Conservation (phyloP, 2,329 filamentous ascomycete genomes). For the Metarhizium robertsii region DNA sequence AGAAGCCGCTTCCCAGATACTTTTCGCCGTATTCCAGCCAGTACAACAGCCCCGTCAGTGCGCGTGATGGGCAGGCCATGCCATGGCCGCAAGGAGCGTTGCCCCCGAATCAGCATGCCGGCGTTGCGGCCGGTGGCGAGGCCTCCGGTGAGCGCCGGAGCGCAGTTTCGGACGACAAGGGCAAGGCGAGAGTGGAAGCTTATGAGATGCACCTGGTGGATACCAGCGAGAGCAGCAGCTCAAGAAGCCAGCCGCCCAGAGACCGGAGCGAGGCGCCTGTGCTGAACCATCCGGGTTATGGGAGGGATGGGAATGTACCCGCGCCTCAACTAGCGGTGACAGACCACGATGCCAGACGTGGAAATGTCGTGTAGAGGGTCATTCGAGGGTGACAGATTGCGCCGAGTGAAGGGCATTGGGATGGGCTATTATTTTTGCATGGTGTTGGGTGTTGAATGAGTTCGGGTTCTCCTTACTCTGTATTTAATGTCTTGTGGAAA, state of each 20-base stretch:
- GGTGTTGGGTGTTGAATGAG: conserved; percentile 1
- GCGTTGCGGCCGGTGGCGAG: conserved; percentile 7
- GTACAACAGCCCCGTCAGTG: conserved; percentile 48
- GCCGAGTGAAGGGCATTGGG: neutral
- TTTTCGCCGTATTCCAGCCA: conserved; percentile 52
- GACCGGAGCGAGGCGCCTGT: conserved; percentile 27
- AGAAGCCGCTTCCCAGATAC: conserved; percentile 35
- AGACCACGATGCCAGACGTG: conserved; percentile 2
- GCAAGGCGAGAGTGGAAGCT: conserved; percentile 30
- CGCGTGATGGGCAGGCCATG: conserved; percentile 23
- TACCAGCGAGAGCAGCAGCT: conserved; percentile 14
- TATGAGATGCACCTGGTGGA: conserved; percentile 39
- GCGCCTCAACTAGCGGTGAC: conserved; percentile 12
- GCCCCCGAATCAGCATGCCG: conserved; percentile 9
- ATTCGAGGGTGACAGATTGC: neutral
- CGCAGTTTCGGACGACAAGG: conserved; percentile 24
- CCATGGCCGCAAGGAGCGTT: conserved; percentile 25
- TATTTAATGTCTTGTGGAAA: neutral
- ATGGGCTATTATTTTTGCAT: neutral
- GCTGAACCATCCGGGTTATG: conserved; percentile 33
- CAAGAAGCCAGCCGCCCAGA: conserved; percentile 8
- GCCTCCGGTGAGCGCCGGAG: neutral
- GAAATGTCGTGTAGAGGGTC: conserved; percentile 2
- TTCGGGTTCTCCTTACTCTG: neutral
- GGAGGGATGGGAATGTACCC: conserved; percentile 23